A percentile compares a stretch with the other conserved stretches of the same genome.
These are phyloP conservation scores for Umbelopsis sp. DNA, from an alignment of 192 early-diverging fungal genomes.

Conservation along the genomic window DNA sequence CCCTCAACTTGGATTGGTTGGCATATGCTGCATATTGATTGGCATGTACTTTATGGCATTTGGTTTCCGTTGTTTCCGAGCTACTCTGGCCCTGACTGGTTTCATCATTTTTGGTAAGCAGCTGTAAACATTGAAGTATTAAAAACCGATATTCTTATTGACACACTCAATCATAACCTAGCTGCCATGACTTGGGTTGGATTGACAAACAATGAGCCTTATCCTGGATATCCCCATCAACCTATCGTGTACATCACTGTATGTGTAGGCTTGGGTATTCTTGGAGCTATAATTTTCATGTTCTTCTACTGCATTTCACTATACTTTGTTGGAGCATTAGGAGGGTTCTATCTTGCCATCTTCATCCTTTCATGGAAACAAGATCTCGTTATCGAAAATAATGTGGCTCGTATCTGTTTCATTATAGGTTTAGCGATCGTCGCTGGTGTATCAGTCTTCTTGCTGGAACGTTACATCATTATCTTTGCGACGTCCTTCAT, in stretches of 20 bases:
- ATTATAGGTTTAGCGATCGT: conserved; percentile 42
- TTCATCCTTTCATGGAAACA: conserved; percentile 42
- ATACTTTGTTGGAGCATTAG: conserved; percentile 65
- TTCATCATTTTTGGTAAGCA: conserved; percentile 53
- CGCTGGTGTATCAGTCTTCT: conserved; percentile 31
- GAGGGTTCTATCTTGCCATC: conserved; percentile 40
- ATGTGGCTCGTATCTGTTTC: conserved; percentile 43
- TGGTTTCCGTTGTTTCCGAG: conserved; percentile 52
- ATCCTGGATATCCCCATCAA: conserved; percentile 32
- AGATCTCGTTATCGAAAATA: conserved; percentile 34
- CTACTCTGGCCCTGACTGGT: conserved; percentile 47
- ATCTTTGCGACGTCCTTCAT: conserved; percentile 52
- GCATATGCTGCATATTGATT: conserved; percentile 46
- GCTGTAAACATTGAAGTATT: not conserved
- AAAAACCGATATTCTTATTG: not conserved
- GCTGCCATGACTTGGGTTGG: conserved; percentile 44
- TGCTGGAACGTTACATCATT: conserved; percentile 41
- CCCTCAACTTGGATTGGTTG: conserved; percentile 44
- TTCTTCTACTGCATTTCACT: conserved; percentile 63
- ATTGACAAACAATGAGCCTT: conserved; percentile 40
- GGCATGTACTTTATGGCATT: conserved; percentile 52
- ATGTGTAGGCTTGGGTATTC: conserved; percentile 32
- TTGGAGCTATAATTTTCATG: conserved; percentile 37
- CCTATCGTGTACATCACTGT: conserved; percentile 36
- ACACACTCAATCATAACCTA: conserved; percentile 27